Percentiles rank a stretch among this genome's conserved stretches.
phyloP scores from a whole-genome alignment of 2,329 filamentous ascomycete species.

The Trichoderma atrobrunneum region DNA sequence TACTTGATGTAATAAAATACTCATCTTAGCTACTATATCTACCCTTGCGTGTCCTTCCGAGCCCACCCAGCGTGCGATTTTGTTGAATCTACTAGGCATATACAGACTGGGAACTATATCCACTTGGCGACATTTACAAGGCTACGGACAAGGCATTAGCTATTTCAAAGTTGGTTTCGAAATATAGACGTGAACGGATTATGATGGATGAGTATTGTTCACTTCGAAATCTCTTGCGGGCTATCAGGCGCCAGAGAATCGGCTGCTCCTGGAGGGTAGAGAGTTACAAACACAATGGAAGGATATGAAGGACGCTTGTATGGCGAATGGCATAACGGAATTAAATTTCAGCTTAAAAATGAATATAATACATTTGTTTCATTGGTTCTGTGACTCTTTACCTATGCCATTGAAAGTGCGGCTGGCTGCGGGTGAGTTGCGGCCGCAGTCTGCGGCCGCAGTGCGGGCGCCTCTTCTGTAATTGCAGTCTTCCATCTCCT shows the following conservation, averaged over 20 bases:
- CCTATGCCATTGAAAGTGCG: background rate
- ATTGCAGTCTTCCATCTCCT: background rate
- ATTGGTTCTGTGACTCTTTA: background rate
- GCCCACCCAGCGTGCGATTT: background rate
- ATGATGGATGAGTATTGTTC: background rate
- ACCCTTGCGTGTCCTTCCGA: background rate
- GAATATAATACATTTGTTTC: background rate
- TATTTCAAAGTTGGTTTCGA: background rate
- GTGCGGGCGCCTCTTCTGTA: background rate
- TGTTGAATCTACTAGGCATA: background rate
- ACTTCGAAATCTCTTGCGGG: constrained; percentile 15
- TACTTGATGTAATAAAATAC: background rate
- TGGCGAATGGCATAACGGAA: fast-evolving
- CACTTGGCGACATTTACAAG: background rate
- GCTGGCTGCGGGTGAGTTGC: background rate
- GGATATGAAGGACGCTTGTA: no score
- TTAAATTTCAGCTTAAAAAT: background rate
- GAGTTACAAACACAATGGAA: no score
- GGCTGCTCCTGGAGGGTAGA: no score
- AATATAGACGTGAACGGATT: background rate
- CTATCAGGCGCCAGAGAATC: background rate
- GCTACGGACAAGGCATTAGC: background rate
- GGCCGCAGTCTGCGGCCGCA: background rate
- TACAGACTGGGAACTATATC: background rate
- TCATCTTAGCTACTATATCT: background rate